Evolutionary conservation across 2,329 filamentous ascomycete species (phyloP).

Genomic region (Furcasterigmium sp.): DNA sequence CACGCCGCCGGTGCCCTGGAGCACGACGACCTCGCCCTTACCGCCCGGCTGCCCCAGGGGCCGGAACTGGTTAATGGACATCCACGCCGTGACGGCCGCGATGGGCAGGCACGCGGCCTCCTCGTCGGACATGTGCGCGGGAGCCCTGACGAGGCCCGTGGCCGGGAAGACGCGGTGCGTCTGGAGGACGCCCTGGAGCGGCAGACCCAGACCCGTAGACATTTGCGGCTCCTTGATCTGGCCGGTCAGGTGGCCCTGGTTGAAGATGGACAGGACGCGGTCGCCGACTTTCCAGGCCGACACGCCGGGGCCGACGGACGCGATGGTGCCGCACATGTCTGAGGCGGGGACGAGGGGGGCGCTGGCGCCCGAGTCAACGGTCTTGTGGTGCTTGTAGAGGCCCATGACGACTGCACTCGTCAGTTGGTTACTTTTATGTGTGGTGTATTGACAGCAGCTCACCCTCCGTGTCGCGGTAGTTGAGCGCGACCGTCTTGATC

Average conservation of each 20-base stretch:
- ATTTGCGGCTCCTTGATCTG: constrained; percentile 52
- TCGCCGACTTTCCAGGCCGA: constrained; percentile 48
- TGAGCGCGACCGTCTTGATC: constrained; percentile 40
- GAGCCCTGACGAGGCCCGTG: constrained; percentile 48
- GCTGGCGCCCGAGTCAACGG: constrained; percentile 30
- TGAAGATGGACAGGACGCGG: constrained; percentile 63
- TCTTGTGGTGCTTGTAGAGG: constrained; percentile 61
- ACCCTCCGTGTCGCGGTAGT: constrained; percentile 47
- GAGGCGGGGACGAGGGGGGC: constrained; percentile 57
- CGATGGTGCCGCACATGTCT: constrained; percentile 63
- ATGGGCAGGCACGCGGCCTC: constrained; percentile 58
- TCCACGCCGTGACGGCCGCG: constrained; percentile 60
- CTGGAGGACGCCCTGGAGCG: constrained; percentile 50
- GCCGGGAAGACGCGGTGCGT: constrained; percentile 56
- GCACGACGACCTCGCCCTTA: constrained; percentile 36
- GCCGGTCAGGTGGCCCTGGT: constrained; percentile 51
- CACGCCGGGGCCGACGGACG: constrained; percentile 33
- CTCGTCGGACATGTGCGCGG: constrained; percentile 51
- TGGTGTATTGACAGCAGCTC: constrained; percentile 5
- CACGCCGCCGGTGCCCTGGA: constrained; percentile 52
- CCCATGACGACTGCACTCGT: constrained; percentile 54
- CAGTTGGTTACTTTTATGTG: not conserved
- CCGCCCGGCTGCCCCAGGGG: constrained; percentile 46
- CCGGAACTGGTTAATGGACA: constrained; percentile 56
- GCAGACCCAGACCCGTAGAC: constrained; percentile 53